Percentiles rank a stretch among this genome's conserved stretches.
Conservation (phyloP, 768 basidiomycete genomes). For the Collybiopsis luxurians region DNA sequence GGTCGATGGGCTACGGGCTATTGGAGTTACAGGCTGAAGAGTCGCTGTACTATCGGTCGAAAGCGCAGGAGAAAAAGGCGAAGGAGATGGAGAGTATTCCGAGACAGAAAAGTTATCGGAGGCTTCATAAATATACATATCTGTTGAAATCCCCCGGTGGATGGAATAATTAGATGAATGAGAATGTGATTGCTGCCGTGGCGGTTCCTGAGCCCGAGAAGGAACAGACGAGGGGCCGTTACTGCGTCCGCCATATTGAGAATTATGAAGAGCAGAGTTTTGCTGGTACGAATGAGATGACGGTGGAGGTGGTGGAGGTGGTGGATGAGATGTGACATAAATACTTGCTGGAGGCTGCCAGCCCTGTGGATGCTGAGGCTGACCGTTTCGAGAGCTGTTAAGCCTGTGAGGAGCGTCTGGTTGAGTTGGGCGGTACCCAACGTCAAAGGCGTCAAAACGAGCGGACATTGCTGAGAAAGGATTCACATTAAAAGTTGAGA, state of each 20-base stretch:
- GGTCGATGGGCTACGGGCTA: not conserved
- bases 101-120: slow-evolving; percentile 7
- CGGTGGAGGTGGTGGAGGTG: not conserved
- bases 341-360: not conserved
- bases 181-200: not conserved
- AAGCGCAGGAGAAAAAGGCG: slow-evolving; percentile 1
- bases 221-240: not conserved
- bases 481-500: not conserved
- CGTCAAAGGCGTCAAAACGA: slow-evolving; percentile 1
- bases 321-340: not conserved
- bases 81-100: slow-evolving; percentile 4
- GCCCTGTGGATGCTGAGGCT: not conserved
- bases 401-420: not conserved
- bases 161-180: slow-evolving; percentile 4
- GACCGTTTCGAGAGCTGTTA: not conserved
- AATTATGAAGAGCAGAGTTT: not conserved
- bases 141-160: not conserved
- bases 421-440: slow-evolving; percentile 3
- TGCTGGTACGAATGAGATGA: slow-evolving; percentile 3
- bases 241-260: not conserved
- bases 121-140: slow-evolving; percentile 9
- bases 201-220: not conserved
- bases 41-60: slow-evolving; percentile 4
- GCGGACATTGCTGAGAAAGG: not conserved
- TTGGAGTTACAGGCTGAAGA: not conserved